A percentile compares a stretch with the other conserved stretches of the same genome.
Evolutionary conservation across 768 basidiomycete genomes (phyloP).

Genomic region (Leccinum aurantiacum): DNA sequence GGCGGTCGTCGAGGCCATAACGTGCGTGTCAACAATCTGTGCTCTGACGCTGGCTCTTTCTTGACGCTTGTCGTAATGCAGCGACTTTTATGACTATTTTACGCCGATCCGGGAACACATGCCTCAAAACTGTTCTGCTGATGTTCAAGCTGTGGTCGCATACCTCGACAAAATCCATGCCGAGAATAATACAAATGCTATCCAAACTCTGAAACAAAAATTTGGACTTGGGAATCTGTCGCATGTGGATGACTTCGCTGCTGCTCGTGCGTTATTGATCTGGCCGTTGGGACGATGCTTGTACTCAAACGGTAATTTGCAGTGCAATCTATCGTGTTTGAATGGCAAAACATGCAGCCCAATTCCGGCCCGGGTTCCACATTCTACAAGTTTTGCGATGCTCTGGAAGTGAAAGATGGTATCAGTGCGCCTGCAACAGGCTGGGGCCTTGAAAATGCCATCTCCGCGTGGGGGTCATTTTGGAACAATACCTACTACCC

Average conservation of each 20-base stretch:
- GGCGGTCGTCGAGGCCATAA: constrained; percentile 45
- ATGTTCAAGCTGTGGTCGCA: constrained; percentile 61
- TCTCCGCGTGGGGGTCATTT: constrained; percentile 59
- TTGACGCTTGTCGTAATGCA: background rate
- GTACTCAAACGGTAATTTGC: constrained; percentile 22
- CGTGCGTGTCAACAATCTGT: constrained; percentile 27
- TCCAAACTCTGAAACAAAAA: constrained; percentile 51
- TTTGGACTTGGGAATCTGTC: constrained; percentile 59
- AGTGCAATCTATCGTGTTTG: constrained; percentile 56
- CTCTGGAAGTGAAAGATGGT: constrained; percentile 39
- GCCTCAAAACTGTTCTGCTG: constrained; percentile 72
- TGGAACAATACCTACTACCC: constrained; percentile 52
- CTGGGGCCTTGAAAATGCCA: constrained; percentile 62
- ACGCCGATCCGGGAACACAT: constrained; percentile 67
- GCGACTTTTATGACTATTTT: constrained; percentile 51
- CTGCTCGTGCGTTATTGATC: constrained; percentile 41
- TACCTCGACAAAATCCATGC: constrained; percentile 60
- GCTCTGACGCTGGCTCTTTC: background rate
- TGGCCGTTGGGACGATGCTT: background rate
- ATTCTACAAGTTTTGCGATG: constrained; percentile 43
- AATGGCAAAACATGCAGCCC: constrained; percentile 67
- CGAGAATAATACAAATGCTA: constrained; percentile 43
- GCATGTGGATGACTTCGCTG: constrained; percentile 68
- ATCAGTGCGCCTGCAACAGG: constrained; percentile 45
- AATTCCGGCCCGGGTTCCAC: constrained; percentile 41